Evolutionary conservation across 179 eudicot species (phyloP), one percentile per base, ranked within the genome.

Genomic region (Kewa caespitosa): DNA sequence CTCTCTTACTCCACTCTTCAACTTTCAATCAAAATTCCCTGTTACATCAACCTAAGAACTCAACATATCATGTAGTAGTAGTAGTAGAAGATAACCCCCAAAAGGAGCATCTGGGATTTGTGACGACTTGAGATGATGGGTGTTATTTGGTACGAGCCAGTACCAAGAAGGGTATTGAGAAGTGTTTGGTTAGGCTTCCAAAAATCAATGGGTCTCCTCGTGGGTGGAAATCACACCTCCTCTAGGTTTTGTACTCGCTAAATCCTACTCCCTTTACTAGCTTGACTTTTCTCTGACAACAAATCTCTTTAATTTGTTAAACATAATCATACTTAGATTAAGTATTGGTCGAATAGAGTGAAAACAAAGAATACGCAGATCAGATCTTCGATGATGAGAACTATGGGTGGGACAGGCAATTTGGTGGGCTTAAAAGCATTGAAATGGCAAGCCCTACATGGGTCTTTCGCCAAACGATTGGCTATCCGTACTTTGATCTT

Each of bases 181-280:
- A 85, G 84, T 86, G 92, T 85, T 65, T 92, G 91, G 97, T 74
- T 92, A 82, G 92, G 96, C 85, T 86, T 50, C 62, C 94, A 92
- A 91, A 85, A 81, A 67, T 89, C 92, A 27, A 89, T 85, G 87
- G 96, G 85, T 39, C 83, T 91, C 92, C 91, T 92, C 84, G 97
- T 92, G 97, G 97, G 97, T 91, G 97, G 97, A 74, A 92, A 92
- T 78, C 97, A 92, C 94, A 92, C 97, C 78, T 92, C 97, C 39
- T 92, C 91, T 89, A 92, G 97, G 96, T 92, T 92, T 80, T 92
- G 97, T 38, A 86, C 92, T 85, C 97, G 97, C 80, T 92, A 92
- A 71, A 62, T 72, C 55, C 12, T 38, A 33, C 38, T 33, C 59
- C 54, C 32, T 42, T 59, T n/a, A 14, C 32, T 55, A n/a, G 48